A percentile compares a stretch with the other conserved stretches of the same genome.
Conservation (phyloP, 2,329 filamentous ascomycete species). For the Diplodia seriata region DNA sequence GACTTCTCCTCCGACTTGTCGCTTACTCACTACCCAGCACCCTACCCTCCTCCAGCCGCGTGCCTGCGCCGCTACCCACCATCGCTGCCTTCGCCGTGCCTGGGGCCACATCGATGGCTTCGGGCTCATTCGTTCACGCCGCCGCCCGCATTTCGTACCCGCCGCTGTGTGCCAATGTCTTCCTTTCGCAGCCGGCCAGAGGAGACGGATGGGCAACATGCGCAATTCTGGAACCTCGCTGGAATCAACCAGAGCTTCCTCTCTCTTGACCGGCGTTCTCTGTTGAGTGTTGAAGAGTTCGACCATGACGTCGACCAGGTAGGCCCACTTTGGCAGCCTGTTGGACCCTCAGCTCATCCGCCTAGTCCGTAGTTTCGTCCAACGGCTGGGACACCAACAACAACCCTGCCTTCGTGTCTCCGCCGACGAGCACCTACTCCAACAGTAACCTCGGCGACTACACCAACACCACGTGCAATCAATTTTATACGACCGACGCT, state of each 20-base stretch:
- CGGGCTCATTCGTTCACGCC: conserved; percentile 2
- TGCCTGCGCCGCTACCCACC: background rate
- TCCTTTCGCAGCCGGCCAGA: background rate
- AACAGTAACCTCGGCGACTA: conserved; percentile 2
- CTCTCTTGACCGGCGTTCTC: background rate
- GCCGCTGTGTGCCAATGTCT: conserved; percentile 12
- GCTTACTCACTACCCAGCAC: background rate
- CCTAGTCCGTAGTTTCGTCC: conserved; percentile 3
- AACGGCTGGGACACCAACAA: background rate
- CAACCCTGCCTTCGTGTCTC: background rate
- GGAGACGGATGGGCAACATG: background rate
- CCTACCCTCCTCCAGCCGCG: background rate
- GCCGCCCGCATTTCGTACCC: background rate
- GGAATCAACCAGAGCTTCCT: background rate
- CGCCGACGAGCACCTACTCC: background rate
- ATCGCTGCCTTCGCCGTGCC: conserved; percentile 21
- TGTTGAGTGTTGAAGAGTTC: conserved; percentile 3
- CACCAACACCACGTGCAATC: background rate
- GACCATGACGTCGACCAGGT: conserved; percentile 10
- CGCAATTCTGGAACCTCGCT: background rate
- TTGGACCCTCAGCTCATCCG: background rate
- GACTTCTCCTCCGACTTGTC: background rate
- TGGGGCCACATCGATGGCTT: conserved; percentile 10
- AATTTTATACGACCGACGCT: background rate
- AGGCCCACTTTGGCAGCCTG: background rate